Percentiles rank a stretch among this genome's conserved stretches.
Conservation (phyloP, 306 rosid species). For the Rosa rugosa region DNA sequence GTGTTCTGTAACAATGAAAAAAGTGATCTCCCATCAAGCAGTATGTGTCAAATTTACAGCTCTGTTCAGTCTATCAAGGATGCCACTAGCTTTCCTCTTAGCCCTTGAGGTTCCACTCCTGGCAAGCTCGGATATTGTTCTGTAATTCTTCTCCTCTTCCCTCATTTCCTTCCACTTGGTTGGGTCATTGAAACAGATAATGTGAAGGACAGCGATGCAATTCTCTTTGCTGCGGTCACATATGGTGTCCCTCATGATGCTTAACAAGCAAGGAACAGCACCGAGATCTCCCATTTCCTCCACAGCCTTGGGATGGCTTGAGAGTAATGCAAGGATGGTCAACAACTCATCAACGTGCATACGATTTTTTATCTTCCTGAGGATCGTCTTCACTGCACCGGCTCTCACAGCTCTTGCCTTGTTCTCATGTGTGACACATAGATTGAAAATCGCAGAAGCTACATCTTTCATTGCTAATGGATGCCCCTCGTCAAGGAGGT, state of each 20-base stretch:
- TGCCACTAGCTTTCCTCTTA: conserved; percentile 79
- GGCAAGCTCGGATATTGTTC: conserved; percentile 74
- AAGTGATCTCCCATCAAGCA: conserved; percentile 45
- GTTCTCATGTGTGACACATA: conserved; percentile 77
- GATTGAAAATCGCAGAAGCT: conserved; percentile 77
- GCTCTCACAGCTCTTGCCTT: conserved; percentile 70
- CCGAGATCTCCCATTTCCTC: conserved; percentile 79
- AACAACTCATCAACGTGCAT: conserved; percentile 64
- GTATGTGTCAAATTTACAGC: conserved; percentile 77
- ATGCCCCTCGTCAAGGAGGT: conserved; percentile 81
- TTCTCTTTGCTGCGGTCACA: conserved; percentile 85
- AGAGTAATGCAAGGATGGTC: conserved; percentile 73
- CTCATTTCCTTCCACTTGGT: conserved; percentile 75
- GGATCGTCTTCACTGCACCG: conserved; percentile 64
- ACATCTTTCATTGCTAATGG: conserved; percentile 75
- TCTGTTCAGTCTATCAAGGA: conserved; percentile 85
- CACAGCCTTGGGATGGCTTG: conserved; percentile 65
- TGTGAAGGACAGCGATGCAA: conserved; percentile 67
- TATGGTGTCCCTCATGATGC: conserved; percentile 53
- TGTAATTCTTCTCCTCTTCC: conserved; percentile 66
- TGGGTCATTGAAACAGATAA: conserved; percentile 63
- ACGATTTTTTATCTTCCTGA: conserved; percentile 49
- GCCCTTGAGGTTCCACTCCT: conserved; percentile 90
- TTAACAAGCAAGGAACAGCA: conserved; percentile 64
- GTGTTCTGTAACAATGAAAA: conserved; percentile 18